phyloP scores from a whole-genome alignment of 2,329 filamentous ascomycete species.

The Dendryphion nanum region DNA sequence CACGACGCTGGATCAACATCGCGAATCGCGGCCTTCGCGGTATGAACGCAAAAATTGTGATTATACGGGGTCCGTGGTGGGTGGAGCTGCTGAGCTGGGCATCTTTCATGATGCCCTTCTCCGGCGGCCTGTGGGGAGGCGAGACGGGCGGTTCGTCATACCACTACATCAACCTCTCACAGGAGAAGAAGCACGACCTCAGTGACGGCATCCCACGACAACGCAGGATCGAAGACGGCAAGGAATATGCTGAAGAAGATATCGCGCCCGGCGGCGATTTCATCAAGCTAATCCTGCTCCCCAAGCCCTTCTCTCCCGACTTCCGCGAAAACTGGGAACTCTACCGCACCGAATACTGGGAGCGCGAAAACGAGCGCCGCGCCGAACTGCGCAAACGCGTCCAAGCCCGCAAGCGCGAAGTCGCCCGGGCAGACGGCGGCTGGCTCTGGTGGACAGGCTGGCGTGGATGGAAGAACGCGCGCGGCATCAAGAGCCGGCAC shows the following conservation, averaged over 20 bases:
- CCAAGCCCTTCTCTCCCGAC: slow-evolving; percentile 91
- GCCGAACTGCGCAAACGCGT: slow-evolving; percentile 70
- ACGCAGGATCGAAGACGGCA: slow-evolving; percentile 57
- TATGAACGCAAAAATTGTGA: slow-evolving; percentile 95
- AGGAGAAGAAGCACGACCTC: slow-evolving; percentile 31
- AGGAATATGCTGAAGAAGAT: slow-evolving; percentile 75
- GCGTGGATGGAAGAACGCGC: slow-evolving; percentile 49
- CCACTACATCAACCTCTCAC: slow-evolving; percentile 68
- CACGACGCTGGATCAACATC: slow-evolving; percentile 82
- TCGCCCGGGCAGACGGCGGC: slow-evolving; percentile 66
- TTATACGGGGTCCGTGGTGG: slow-evolving; percentile 81
- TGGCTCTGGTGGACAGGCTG: slow-evolving; percentile 88
- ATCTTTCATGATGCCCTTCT: slow-evolving; percentile 75
- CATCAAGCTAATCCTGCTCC: slow-evolving; percentile 83
- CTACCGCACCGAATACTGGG: slow-evolving; percentile 94
- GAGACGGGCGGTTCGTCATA: slow-evolving; percentile 65
- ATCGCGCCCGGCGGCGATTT: slow-evolving; percentile 86
- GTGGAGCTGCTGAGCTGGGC: slow-evolving; percentile 71
- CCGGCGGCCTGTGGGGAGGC: slow-evolving; percentile 39
- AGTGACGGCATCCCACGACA: slow-evolving; percentile 23
- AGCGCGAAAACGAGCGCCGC: slow-evolving; percentile 88
- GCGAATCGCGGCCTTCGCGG: slow-evolving; percentile 85
- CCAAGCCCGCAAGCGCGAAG: slow-evolving; percentile 64
- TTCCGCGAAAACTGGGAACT: slow-evolving; percentile 98
- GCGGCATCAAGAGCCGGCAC: slow-evolving; percentile 24